Evolutionary conservation across 75 land plant species (phyloP), one percentile per base, ranked within the genome.

Genomic region (Selaginella moellendorffii): DNA sequence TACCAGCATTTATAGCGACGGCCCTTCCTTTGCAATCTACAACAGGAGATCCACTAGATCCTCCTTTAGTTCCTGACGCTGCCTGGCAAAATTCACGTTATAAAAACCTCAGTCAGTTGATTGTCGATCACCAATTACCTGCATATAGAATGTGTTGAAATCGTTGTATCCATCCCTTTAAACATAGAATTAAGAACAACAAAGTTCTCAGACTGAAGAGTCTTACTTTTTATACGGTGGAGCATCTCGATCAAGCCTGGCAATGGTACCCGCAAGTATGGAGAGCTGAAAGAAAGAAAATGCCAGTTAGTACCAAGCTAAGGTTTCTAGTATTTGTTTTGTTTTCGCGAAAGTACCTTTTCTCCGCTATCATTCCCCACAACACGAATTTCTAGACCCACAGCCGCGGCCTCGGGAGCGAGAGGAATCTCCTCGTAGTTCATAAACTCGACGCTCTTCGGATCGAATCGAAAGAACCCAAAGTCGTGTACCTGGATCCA

Each of bases 291-390:
- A 54, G 29, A 67, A 23, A 1, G 0, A 0, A 18, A 5, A 61
- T 29, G 18, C 27, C 23, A 68, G n/a, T 27, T 8, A 56, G 19
- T 18, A 2, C 14, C 19, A 56, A 2, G 2, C 18, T 56, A 20
- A 20, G n/a, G 9, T 56, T 56, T 20, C 2, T 20, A 56, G 24
- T 20, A 56, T 56, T 19, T 10, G 26, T 54, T 24, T 21, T 46
- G 1, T 23, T 29, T n/a, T n/a, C n/a, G n/a, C n/a, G n/a, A n/a
- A n/a, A n/a, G 19, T 9, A 69, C 73, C 95, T 91, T 91, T 63
- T 91, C 97, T 0, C 97, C 97, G 74, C 97, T 91, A 46, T 91
- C 97, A 76, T 91, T 91, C 1, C 97, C 97, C 62, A 91, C 97
- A 20, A 91, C 97, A 26, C 97, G 82, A 64, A 91, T 85, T 74